Percentiles rank a stretch among this genome's conserved stretches.
Evolutionary conservation across 2,329 filamentous ascomycete genomes (phyloP).

Genomic region (Pseudocercospora fuligena): DNA sequence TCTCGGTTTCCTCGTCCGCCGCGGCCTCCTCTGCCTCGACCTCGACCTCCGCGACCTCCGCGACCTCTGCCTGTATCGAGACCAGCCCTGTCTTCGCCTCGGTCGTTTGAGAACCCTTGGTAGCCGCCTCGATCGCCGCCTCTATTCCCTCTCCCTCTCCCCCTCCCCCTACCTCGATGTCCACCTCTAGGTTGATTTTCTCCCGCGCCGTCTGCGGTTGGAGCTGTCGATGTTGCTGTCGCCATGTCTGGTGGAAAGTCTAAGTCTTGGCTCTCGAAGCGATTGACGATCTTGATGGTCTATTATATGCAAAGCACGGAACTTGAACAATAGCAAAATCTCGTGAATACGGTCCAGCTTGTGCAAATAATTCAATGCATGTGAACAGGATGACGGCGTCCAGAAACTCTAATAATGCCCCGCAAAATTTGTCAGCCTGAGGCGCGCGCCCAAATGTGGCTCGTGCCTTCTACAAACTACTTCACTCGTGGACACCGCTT

Average conservation of each 20-base stretch:
- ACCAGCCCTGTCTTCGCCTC: slow-evolving; percentile 18
- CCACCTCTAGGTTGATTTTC: slow-evolving; percentile 19
- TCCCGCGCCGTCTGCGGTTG: slow-evolving; percentile 15
- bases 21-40: slow-evolving; percentile 40
- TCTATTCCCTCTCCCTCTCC: slow-evolving; percentile 28
- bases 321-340: background rate
- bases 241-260: slow-evolving; percentile 16
- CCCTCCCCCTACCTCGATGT: slow-evolving; percentile 32
- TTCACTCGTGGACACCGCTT: background rate
- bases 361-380: background rate
- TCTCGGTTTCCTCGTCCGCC: slow-evolving; percentile 45
- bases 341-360: background rate
- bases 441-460: background rate
- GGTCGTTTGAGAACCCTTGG: slow-evolving; percentile 20
- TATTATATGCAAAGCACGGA: background rate
- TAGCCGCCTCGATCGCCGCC: slow-evolving; percentile 20
- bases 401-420: background rate
- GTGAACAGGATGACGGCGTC: background rate
- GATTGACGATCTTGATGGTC: background rate
- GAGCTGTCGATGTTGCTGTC: slow-evolving; percentile 18
- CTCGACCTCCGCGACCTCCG: slow-evolving; percentile 27
- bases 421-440: background rate
- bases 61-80: slow-evolving; percentile 21
- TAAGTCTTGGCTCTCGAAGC: background rate
- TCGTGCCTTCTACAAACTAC: background rate